Evolutionary conservation across 1,139 yeast genomes (phyloP).

Genomic region (Suhomyces anneliseae): DNA sequence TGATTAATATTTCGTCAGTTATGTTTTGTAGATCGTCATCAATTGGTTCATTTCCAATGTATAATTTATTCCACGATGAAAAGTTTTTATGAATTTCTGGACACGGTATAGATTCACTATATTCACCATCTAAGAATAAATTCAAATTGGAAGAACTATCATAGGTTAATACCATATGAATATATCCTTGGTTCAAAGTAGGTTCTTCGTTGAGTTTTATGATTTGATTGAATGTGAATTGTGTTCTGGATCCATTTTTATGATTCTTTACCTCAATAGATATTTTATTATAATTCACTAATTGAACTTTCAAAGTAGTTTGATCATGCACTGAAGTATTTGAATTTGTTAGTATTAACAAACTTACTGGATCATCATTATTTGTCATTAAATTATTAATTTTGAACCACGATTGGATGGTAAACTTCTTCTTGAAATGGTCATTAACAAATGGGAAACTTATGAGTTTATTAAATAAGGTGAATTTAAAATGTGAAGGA

Average conservation of each 20-base stretch:
- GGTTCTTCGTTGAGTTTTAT: slow-evolving; percentile 11
- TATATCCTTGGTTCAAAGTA: slow-evolving; percentile 24
- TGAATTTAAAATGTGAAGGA: slow-evolving; percentile 32
- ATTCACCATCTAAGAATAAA: slow-evolving; percentile 43
- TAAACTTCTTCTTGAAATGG: slow-evolving; percentile 13
- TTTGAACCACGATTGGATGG: slow-evolving; percentile 43
- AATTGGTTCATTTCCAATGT: slow-evolving; percentile 30
- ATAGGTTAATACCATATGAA: slow-evolving; percentile 39
- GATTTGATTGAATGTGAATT: slow-evolving; percentile 36
- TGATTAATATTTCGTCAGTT: slow-evolving; percentile 32
- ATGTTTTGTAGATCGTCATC: neutral
- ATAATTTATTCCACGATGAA: slow-evolving; percentile 40
- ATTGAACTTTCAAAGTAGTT: slow-evolving; percentile 28
- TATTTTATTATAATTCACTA: slow-evolving; percentile 34
- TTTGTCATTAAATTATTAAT: slow-evolving; percentile 16
- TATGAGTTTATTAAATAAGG: slow-evolving; percentile 25
- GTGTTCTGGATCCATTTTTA: slow-evolving; percentile 28
- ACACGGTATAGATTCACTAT: slow-evolving; percentile 47
- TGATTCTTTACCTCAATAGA: slow-evolving; percentile 31
- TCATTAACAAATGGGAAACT: slow-evolving; percentile 15
- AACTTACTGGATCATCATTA: slow-evolving; percentile 21
- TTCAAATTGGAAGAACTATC: slow-evolving; percentile 39
- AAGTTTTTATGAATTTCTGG: slow-evolving; percentile 32
- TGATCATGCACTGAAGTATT: slow-evolving; percentile 17
- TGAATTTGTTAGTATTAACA: slow-evolving; percentile 34